phyloP scores from a whole-genome alignment of 192 early-diverging fungal species.

The Geranomyces michiganensis region DNA sequence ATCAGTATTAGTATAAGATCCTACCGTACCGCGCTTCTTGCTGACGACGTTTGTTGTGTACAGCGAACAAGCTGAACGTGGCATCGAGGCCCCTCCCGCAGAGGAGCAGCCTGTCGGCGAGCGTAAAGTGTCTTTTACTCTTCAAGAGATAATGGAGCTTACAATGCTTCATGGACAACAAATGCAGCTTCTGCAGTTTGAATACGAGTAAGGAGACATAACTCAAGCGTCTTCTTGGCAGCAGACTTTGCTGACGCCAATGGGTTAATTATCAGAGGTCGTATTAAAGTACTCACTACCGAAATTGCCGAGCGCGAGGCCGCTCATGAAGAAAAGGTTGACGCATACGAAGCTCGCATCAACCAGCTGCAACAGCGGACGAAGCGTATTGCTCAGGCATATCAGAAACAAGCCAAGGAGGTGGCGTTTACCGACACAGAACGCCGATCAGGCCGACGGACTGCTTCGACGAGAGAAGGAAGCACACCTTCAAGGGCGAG shows the following conservation, averaged over 20 bases:
- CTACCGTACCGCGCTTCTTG: too few relatives aligned
- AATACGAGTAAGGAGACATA: slow-evolving; percentile 48
- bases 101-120: too few relatives aligned
- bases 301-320: slow-evolving; percentile 42
- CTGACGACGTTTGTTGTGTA: too few relatives aligned
- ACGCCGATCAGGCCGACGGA: background rate
- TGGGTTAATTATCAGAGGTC: slow-evolving; percentile 25
- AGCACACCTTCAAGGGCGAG: too few relatives aligned
- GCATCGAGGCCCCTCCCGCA: too few relatives aligned
- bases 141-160: slow-evolving; percentile 65
- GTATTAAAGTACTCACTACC: slow-evolving; percentile 20
- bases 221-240: slow-evolving; percentile 3
- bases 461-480: too few relatives aligned
- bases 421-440: background rate
- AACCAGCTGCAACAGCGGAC: slow-evolving; percentile 42
- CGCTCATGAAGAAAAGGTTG: slow-evolving; percentile 29
- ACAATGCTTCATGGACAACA: slow-evolving; percentile 65
- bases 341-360: slow-evolving; percentile 38
- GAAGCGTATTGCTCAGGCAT: slow-evolving; percentile 51
- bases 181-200: slow-evolving; percentile 55
- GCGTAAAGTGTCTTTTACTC: slow-evolving; percentile 44
- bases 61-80: too few relatives aligned
- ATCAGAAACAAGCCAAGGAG: slow-evolving; percentile 36
- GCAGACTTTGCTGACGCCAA: background rate
- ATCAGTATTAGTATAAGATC: too few relatives aligned